phyloP scores from a whole-genome alignment of 192 early-diverging fungal genomes.

The Gorgonomyces haynaldii region DNA sequence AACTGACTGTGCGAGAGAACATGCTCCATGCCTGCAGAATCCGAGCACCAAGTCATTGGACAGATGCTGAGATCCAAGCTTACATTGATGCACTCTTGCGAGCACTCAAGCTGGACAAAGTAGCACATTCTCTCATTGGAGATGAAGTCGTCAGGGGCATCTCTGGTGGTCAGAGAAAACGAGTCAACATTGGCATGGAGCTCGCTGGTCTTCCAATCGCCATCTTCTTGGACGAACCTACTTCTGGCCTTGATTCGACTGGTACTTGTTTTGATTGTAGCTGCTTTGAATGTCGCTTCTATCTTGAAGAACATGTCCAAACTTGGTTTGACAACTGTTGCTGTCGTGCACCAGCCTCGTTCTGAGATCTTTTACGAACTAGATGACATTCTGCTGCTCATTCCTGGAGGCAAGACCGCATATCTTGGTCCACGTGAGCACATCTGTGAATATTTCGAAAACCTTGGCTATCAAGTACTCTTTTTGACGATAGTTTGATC shows the following conservation, averaged over 20 bases:
- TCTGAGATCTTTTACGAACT: conserved; percentile 41
- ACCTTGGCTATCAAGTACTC: conserved; percentile 17
- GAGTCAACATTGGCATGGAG: conserved; percentile 74
- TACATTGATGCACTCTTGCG: conserved; percentile 64
- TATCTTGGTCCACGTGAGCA: conserved; percentile 53
- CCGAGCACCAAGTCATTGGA: conserved; percentile 57
- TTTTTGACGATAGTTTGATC: conserved; percentile 1
- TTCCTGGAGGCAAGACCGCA: conserved; percentile 64
- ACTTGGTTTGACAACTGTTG: conserved; percentile 59
- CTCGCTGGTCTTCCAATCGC: conserved; percentile 69
- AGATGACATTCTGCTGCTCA: conserved; percentile 69
- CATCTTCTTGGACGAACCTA: conserved; percentile 80
- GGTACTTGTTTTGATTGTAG: conserved; percentile 53
- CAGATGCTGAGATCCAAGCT: conserved; percentile 50
- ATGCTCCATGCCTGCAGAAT: conserved; percentile 63
- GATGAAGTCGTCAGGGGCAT: conserved; percentile 64
- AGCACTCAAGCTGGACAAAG: conserved; percentile 35
- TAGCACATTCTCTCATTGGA: conserved; percentile 41
- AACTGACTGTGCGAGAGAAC: conserved; percentile 63
- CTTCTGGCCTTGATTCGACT: conserved; percentile 63
- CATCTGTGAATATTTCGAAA: conserved; percentile 19
- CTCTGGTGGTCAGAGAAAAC: conserved; percentile 78
- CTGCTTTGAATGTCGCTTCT: conserved; percentile 50
- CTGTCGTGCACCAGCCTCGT: conserved; percentile 23
- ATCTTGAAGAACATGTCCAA: conserved; percentile 58